Conservation (phyloP, 2,329 filamentous ascomycete species). For the Lomentospora prolificans region DNA sequence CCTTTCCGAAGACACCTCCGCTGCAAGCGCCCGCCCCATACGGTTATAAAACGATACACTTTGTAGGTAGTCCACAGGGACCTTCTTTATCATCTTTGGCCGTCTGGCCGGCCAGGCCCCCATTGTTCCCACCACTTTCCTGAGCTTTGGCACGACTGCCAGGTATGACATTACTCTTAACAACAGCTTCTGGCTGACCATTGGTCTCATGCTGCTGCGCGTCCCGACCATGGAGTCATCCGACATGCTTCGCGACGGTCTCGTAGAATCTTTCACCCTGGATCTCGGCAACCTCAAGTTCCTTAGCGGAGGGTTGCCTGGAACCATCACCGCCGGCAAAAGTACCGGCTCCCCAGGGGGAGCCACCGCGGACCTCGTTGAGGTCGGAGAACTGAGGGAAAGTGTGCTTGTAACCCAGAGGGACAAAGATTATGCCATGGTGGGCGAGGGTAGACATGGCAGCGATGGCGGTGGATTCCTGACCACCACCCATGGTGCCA, state of each 20-base stretch:
- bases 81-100: constrained; percentile 48
- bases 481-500: constrained; percentile 76
- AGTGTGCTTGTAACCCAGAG: constrained; percentile 77
- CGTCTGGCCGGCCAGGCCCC: constrained; percentile 19
- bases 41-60: constrained; percentile 57
- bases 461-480: constrained; percentile 77
- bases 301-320: constrained; percentile 64
- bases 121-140: constrained; percentile 15
- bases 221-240: constrained; percentile 66
- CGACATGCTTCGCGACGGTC: constrained; percentile 58
- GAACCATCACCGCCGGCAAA: constrained; percentile 73
- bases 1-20: too few relatives aligned
- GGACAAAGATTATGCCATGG: constrained; percentile 95
- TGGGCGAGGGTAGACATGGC: constrained; percentile 80
- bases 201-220: constrained; percentile 15
- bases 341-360: constrained; percentile 88
- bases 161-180: constrained; percentile 13
- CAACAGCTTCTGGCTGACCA: constrained; percentile 11
- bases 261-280: constrained; percentile 85
- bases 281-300: constrained; percentile 67
- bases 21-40: neutral
- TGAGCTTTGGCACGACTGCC: constrained; percentile 9
- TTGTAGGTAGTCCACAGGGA: constrained; percentile 67
- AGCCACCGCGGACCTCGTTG: constrained; percentile 73
- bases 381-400: constrained; percentile 65